Conservation (phyloP, 352 stramenopile genomes). For the Globisporangium parvum region DNA sequence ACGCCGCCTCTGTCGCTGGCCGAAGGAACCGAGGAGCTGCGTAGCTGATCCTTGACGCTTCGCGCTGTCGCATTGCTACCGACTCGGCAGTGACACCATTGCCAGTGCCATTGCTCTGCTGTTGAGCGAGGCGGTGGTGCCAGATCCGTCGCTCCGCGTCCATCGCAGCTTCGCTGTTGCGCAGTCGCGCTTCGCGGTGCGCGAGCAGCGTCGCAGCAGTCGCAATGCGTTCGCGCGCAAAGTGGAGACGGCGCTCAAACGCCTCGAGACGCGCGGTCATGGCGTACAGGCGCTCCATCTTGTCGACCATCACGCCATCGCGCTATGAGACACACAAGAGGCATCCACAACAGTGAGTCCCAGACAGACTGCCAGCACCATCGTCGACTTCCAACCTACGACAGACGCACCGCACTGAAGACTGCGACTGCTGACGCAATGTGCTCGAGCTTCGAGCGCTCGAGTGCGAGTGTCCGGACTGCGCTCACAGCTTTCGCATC, state of each 20-base stretch:
- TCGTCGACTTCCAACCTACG: too few relatives aligned
- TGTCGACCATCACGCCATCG: slow-evolving; percentile 35
- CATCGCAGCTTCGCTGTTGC: slow-evolving; percentile 65
- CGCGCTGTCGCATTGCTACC: not conserved
- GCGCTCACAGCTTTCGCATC: slow-evolving; percentile 39
- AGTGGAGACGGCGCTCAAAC: slow-evolving; percentile 30
- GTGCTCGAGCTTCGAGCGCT: slow-evolving; percentile 39
- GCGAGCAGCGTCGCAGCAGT: slow-evolving; percentile 33
- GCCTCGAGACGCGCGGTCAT: slow-evolving; percentile 27
- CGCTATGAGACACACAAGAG: slow-evolving; percentile 5
- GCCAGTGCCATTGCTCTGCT: not conserved
- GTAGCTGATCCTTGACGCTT: slow-evolving; percentile 1
- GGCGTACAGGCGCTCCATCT: slow-evolving; percentile 36
- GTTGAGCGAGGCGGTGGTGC: slow-evolving; percentile 21
- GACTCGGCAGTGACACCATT: slow-evolving; percentile 4
- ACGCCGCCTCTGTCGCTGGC: slow-evolving; percentile 40
- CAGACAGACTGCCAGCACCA: not conserved
- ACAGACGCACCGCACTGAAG: slow-evolving; percentile 31
- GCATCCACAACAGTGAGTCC: not conserved
- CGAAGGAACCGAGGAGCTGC: slow-evolving; percentile 19
- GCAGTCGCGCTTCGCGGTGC: slow-evolving; percentile 46
- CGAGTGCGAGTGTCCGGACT: slow-evolving; percentile 38
- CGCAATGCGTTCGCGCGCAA: slow-evolving; percentile 33
- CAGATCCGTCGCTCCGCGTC: slow-evolving; percentile 34
- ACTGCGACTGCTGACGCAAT: slow-evolving; percentile 36